These are phyloP conservation scores for Gossypium gossypioides DNA, from an alignment of 441 rosid species.

Conservation along the genomic window DNA sequence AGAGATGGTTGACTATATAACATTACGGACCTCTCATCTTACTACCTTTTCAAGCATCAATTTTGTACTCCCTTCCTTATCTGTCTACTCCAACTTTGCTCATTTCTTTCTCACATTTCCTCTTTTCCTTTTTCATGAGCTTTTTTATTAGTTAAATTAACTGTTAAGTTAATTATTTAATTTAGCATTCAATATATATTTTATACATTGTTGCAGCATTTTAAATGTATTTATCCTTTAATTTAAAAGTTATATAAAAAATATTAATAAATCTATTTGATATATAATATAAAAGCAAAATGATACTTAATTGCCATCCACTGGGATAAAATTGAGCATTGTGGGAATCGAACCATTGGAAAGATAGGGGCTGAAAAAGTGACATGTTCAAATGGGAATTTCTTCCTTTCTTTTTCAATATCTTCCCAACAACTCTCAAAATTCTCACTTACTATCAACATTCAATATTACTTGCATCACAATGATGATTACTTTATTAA, in stretches of 20 bases:
- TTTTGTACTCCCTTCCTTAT: background rate
- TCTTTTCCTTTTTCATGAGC: no score
- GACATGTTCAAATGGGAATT: background rate
- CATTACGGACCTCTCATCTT: background rate
- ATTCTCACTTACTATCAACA: background rate
- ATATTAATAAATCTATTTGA: no score
- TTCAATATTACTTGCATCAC: background rate
- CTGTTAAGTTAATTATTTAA: no score
- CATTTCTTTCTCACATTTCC: no score
- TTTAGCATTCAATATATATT: no score
- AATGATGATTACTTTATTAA: background rate
- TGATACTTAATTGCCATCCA: no score
- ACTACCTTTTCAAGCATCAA: background rate
- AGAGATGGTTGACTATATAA: background rate
- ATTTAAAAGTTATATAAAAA: no score
- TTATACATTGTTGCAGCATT: no score
- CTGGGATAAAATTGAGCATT: background rate
- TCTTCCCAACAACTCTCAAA: background rate
- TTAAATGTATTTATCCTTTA: no score
- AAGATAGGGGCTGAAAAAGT: background rate
- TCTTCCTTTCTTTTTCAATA: background rate
- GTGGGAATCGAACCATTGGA: background rate
- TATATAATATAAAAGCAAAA: background rate
- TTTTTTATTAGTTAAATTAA: no score
- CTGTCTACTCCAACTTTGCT: background rate